These are phyloP conservation scores for Clitopilus passeckerianus DNA, from an alignment of 768 basidiomycete species.

Conservation along the genomic window DNA sequence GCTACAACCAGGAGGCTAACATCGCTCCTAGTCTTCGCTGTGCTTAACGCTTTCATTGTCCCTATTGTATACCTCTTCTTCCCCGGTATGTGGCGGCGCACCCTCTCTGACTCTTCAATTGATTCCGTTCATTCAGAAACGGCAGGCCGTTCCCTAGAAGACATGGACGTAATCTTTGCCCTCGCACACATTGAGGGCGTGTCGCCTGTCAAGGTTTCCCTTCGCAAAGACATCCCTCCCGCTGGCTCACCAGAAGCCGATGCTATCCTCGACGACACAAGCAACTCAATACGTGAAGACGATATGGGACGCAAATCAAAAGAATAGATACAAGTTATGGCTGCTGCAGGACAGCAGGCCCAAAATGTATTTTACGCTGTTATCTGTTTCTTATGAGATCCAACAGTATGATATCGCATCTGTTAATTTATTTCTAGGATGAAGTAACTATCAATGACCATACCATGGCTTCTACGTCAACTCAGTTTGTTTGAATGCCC, in stretches of 20 bases:
- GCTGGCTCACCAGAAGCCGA: slow-evolving; percentile 43
- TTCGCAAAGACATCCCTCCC: slow-evolving; percentile 36
- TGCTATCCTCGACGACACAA: slow-evolving; percentile 26
- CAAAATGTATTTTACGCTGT: background rate
- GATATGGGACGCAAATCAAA: background rate
- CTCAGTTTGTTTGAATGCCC: background rate
- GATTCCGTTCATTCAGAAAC: slow-evolving; percentile 32
- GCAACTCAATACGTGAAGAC: background rate
- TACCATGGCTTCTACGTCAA: background rate
- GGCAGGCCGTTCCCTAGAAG: slow-evolving; percentile 52
- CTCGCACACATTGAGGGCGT: slow-evolving; percentile 37
- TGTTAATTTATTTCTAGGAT: background rate
- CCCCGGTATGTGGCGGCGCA: slow-evolving; percentile 22
- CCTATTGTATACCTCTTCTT: slow-evolving; percentile 58
- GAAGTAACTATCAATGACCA: background rate
- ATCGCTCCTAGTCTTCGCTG: slow-evolving; percentile 38
- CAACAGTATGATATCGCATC: background rate
- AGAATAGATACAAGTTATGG: background rate
- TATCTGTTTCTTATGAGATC: background rate
- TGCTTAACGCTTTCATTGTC: slow-evolving; percentile 50
- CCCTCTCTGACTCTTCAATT: background rate
- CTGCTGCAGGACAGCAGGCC: background rate
- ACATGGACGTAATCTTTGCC: slow-evolving; percentile 45
- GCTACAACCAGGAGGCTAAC: background rate
- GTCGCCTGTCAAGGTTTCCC: slow-evolving; percentile 37